These are phyloP conservation scores for Solanum rostratum DNA, from an alignment of 257 asterid species.

Conservation along the genomic window DNA sequence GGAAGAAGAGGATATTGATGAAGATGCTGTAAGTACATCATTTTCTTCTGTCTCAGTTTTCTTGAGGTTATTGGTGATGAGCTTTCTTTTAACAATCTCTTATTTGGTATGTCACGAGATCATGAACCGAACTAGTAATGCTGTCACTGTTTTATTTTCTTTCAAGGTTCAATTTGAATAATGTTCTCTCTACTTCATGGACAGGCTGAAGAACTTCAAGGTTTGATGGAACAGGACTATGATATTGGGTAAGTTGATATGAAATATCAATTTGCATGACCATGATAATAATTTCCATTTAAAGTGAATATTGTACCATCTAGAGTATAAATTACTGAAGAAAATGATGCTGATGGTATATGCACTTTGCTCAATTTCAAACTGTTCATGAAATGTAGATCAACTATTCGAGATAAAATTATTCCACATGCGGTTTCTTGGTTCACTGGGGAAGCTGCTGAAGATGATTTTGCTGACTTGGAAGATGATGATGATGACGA, in stretches of 20 bases:
- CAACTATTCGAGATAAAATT: constrained; percentile 77
- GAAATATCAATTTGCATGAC: neutral
- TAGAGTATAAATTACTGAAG: neutral
- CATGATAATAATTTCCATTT: neutral
- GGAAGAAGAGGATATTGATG: constrained; percentile 58
- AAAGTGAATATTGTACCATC: neutral
- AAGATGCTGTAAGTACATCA: constrained; percentile 10
- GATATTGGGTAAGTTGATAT: constrained; percentile 56
- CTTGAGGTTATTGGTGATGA: constrained; percentile 21
- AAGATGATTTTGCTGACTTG: constrained; percentile 46
- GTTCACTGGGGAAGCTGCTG: constrained; percentile 91
- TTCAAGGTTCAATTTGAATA: neutral
- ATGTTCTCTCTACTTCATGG: neutral
- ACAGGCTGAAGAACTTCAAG: constrained; percentile 85
- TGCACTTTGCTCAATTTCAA: neutral
- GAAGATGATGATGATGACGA: constrained; percentile 39
- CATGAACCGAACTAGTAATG: neutral
- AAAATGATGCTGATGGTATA: neutral
- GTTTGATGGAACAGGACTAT: constrained; percentile 84
- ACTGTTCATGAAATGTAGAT: constrained; percentile 21
- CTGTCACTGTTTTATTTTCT: constrained; percentile 19
- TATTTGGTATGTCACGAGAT: no score
- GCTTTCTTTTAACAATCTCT: no score
- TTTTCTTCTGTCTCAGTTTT: neutral
- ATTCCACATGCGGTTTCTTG: constrained; percentile 93